Percentiles rank a stretch among this genome's conserved stretches.
Conservation (phyloP, 352 stramenopile species). For the Globisporangium radiosum region DNA sequence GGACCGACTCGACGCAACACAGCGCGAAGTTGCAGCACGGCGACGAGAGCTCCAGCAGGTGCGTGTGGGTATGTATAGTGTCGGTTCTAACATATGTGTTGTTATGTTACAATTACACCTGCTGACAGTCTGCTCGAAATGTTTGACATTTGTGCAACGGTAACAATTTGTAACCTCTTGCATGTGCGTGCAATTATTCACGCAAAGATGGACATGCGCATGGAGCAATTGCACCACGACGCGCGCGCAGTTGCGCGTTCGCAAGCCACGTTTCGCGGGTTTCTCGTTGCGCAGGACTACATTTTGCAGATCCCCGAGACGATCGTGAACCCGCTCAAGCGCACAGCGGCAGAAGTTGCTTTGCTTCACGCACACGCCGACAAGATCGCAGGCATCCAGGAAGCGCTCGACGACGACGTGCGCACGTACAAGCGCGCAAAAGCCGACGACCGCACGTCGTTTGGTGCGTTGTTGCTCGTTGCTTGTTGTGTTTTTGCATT, state of each 20-base stretch:
- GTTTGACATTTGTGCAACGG: too few relatives aligned
- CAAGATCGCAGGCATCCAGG: neutral
- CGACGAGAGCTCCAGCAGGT: constrained; percentile 5
- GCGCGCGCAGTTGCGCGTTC: constrained; percentile 1
- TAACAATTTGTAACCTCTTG: too few relatives aligned
- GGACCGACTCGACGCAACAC: neutral
- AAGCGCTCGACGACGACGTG: constrained; percentile 1
- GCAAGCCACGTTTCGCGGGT: neutral
- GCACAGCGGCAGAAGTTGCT: constrained; percentile 1
- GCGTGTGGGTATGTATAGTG: neutral
- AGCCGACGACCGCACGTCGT: constrained; percentile 1
- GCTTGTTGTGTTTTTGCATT: too few relatives aligned
- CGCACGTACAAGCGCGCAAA: constrained; percentile 4
- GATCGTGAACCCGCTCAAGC: constrained; percentile 1
- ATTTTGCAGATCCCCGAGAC: neutral
- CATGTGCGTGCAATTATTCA: too few relatives aligned
- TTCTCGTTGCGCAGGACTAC: neutral
- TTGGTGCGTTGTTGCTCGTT: constrained; percentile 2
- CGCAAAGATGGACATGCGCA: constrained; percentile 6
- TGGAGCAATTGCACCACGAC: constrained; percentile 1
- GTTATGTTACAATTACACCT: neutral
- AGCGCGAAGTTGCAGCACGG: neutral
- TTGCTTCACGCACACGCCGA: neutral
- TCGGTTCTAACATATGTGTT: neutral
- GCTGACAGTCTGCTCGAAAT: too few relatives aligned